Percentiles rank a stretch among this genome's conserved stretches.
These are phyloP conservation scores for Punica granatum DNA, from an alignment of 345 rosid species.

Conservation along the genomic window DNA sequence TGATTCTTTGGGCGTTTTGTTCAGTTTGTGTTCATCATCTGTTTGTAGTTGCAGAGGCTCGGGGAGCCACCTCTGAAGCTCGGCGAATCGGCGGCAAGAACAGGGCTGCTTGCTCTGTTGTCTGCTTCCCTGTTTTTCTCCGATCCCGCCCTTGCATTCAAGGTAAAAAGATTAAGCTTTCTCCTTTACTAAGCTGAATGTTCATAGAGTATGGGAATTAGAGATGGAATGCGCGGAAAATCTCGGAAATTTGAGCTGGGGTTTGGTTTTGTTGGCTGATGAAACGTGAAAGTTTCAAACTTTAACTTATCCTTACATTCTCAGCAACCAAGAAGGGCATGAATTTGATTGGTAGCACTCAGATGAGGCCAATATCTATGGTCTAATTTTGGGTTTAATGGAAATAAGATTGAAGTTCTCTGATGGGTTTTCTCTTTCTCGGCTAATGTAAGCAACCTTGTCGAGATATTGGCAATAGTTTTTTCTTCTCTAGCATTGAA, in stretches of 20 bases:
- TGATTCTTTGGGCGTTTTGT: no score
- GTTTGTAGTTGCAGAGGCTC: slow-evolving; percentile 10
- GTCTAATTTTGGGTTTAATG: not conserved
- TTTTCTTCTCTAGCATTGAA: not conserved
- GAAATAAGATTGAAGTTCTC: not conserved
- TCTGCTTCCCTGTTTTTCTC: slow-evolving; percentile 61
- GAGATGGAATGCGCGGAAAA: not conserved
- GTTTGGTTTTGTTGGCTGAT: not conserved
- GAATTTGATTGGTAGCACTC: not conserved
- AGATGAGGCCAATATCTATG: not conserved
- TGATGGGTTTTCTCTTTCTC: not conserved
- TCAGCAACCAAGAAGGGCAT: not conserved
- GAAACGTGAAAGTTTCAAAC: not conserved
- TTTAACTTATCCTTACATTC: not conserved
- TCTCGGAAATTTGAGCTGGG: not conserved
- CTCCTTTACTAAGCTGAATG: not conserved
- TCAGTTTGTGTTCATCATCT: no score
- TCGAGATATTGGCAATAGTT: not conserved
- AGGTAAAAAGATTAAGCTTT: slow-evolving; percentile 26
- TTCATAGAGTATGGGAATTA: not conserved
- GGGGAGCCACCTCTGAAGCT: slow-evolving; percentile 14
- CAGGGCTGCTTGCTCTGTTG: slow-evolving; percentile 49
- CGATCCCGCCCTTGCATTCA: slow-evolving; percentile 83
- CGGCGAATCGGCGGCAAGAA: slow-evolving; percentile 33
- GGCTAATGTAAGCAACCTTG: not conserved